Evolutionary conservation across 2,329 filamentous ascomycete genomes (phyloP).

Genomic region (Colletotrichum brevisporum): DNA sequence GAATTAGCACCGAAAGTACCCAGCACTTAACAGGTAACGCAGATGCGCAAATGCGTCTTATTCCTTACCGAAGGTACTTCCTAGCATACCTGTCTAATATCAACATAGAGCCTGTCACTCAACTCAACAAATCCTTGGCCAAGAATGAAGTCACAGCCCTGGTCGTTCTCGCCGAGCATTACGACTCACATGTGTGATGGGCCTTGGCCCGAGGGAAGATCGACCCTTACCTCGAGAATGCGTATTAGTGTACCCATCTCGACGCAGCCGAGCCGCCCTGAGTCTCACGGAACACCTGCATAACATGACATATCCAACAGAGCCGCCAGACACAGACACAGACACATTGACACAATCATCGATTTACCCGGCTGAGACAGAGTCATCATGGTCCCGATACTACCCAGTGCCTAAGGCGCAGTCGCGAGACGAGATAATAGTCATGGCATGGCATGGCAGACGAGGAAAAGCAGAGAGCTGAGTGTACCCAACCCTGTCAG

Average conservation of each 20-base stretch:
- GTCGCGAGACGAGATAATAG: background rate
- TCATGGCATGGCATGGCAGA: background rate
- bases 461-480: background rate
- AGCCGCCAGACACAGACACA: background rate
- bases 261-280: slow-evolving; percentile 9
- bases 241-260: slow-evolving; percentile 8
- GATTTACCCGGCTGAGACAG: slow-evolving; percentile 32
- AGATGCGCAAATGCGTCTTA: background rate
- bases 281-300: background rate
- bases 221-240: slow-evolving; percentile 10
- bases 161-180: background rate
- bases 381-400: slow-evolving; percentile 14
- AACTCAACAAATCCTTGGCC: slow-evolving; percentile 1
- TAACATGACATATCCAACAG: background rate
- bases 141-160: slow-evolving; percentile 11
- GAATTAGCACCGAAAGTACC: too few relatives aligned
- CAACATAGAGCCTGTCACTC: background rate
- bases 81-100: background rate
- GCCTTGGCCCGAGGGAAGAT: too few relatives aligned
- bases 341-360: slow-evolving; percentile 16
- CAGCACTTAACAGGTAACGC: too few relatives aligned
- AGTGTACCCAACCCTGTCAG: background rate
- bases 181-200: slow-evolving; percentile 1
- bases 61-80: background rate
- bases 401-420: background rate